These are phyloP conservation scores for Malus sieversii DNA, from an alignment of 306 rosid genomes.

Conservation along the genomic window DNA sequence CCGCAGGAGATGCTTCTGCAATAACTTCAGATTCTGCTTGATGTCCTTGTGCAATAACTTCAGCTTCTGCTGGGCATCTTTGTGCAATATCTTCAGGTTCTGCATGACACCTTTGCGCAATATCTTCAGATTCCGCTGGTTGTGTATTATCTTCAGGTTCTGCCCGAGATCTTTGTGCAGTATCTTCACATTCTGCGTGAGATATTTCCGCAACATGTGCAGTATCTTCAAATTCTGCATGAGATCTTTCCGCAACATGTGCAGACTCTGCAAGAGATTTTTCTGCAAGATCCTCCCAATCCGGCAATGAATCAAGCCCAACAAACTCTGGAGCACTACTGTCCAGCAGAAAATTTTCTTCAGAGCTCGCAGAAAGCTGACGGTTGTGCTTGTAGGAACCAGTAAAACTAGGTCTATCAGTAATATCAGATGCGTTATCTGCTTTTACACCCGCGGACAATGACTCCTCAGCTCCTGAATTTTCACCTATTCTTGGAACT, in stretches of 20 bases:
- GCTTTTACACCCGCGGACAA: constrained; percentile 14
- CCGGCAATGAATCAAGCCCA: constrained; percentile 43
- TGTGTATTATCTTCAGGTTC: background rate
- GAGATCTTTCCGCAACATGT: constrained; percentile 12
- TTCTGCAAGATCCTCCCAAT: constrained; percentile 47
- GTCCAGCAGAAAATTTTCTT: constrained; percentile 46
- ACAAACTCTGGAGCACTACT: constrained; percentile 32
- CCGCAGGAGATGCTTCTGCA: background rate
- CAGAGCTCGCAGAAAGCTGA: constrained; percentile 31
- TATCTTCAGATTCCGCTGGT: constrained; percentile 20
- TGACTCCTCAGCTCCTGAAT: constrained; percentile 19
- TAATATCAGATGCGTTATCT: constrained; percentile 11
- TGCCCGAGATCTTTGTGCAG: background rate
- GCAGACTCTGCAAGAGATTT: too few relatives aligned
- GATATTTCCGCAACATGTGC: constrained; percentile 1
- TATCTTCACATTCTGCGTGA: background rate
- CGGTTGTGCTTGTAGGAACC: constrained; percentile 25
- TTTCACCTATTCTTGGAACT: constrained; percentile 23
- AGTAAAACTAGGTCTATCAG: constrained; percentile 11
- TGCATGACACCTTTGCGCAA: constrained; percentile 6
- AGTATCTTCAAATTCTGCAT: constrained; percentile 24
- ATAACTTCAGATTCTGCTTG: background rate
- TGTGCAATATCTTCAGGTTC: background rate
- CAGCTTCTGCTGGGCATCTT: background rate
- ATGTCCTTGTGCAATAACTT: constrained; percentile 1